Evolutionary conservation across 495 filamentous ascomycete species (phyloP).

Genomic region (Trichoderma asperelloides): DNA sequence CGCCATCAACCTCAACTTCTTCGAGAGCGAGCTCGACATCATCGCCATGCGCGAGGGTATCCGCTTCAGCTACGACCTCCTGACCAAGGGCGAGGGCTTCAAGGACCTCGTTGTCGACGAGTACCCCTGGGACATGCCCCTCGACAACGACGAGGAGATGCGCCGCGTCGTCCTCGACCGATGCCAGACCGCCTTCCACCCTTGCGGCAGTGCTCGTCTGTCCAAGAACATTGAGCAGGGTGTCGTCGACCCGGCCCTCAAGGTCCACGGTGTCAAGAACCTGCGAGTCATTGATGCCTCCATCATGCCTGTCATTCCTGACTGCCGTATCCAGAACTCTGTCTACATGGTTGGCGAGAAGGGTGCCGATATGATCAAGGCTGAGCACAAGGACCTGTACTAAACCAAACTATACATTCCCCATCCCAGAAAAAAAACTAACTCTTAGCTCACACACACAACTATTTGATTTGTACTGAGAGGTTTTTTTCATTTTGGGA

Average conservation of each 20-base stretch:
- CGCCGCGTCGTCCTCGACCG: conserved; percentile 48
- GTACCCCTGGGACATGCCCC: conserved; percentile 54
- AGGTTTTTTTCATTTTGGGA: too few relatives aligned
- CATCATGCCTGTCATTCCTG: conserved; percentile 44
- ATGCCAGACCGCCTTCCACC: conserved; percentile 47
- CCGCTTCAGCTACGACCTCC: conserved; percentile 45
- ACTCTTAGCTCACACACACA: not conserved
- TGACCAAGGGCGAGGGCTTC: conserved; percentile 47
- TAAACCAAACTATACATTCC: not conserved
- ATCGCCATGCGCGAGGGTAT: conserved; percentile 49
- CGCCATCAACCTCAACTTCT: conserved; percentile 54
- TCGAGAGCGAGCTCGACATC: conserved; percentile 46
- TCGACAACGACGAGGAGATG: conserved; percentile 47
- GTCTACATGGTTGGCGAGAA: conserved; percentile 42
- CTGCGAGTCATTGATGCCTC: conserved; percentile 39
- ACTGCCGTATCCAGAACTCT: conserved; percentile 43
- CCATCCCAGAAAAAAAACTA: too few relatives aligned
- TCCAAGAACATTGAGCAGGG: conserved; percentile 38
- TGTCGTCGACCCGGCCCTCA: conserved; percentile 36
- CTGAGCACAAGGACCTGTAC: not conserved
- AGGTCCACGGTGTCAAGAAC: conserved; percentile 37
- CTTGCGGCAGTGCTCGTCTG: conserved; percentile 13
- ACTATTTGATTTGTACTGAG: too few relatives aligned
- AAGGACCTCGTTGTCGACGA: conserved; percentile 46
- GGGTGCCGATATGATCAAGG: conserved; percentile 13